Evolutionary conservation across 2,329 filamentous ascomycete species (phyloP).

Genomic region (Fusarium stilboides): DNA sequence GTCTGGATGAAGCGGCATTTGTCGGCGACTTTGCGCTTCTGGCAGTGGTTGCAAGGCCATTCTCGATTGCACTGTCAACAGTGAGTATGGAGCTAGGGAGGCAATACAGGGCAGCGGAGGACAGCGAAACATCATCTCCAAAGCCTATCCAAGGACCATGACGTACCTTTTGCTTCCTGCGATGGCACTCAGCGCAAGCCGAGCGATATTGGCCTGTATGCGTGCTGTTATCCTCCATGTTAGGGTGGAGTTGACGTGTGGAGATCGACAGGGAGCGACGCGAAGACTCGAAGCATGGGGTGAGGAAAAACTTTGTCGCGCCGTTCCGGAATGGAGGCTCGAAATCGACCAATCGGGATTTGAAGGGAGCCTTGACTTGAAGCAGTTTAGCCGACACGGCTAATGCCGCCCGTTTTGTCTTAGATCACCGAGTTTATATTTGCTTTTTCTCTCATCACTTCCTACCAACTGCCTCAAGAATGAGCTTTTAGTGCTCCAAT

Average conservation of each 20-base stretch:
- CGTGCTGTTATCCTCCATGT: constrained; percentile 59
- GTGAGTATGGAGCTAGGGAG: constrained; percentile 55
- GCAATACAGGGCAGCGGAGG: background rate
- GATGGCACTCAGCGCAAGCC: constrained; percentile 62
- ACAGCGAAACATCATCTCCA: background rate
- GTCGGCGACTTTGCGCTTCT: constrained; percentile 56
- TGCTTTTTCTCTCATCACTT: background rate
- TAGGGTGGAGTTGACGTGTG: constrained; percentile 46
- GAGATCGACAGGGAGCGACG: constrained; percentile 42
- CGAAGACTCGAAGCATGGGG: constrained; percentile 32
- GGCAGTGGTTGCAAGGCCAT: constrained; percentile 59
- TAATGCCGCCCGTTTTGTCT: constrained; percentile 20
- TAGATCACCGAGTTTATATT: background rate
- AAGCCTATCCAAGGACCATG: background rate
- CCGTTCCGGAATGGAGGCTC: constrained; percentile 6
- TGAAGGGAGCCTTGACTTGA: constrained; percentile 1
- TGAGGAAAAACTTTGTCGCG: constrained; percentile 44
- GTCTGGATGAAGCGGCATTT: constrained; percentile 52
- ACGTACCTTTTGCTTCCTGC: constrained; percentile 58
- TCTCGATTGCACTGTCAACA: constrained; percentile 55
- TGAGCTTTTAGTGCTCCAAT: too few relatives aligned
- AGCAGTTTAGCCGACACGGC: constrained; percentile 14
- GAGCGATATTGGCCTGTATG: constrained; percentile 55
- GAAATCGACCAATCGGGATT: background rate
- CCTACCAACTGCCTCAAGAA: too few relatives aligned